Conservation (phyloP, 768 basidiomycete species). For the Pulveroboletus ravenelii region DNA sequence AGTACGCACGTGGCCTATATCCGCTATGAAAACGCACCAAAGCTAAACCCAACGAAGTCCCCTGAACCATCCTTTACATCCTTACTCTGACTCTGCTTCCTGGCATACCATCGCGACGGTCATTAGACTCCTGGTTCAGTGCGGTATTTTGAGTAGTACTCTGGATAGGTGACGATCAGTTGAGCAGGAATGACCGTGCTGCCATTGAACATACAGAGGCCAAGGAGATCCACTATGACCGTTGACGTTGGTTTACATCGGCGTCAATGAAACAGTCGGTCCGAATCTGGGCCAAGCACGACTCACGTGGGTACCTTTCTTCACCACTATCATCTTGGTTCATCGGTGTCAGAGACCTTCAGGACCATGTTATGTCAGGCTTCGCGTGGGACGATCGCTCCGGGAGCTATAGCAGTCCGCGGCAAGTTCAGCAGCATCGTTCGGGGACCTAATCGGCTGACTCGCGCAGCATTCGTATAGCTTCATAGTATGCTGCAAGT, state of each 20-base stretch:
- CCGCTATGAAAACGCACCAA: slow-evolving; percentile 7
- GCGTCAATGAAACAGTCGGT: not conserved
- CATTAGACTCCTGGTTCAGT: slow-evolving; percentile 32
- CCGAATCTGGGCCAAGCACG: too few species aligned
- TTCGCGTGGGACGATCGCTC: slow-evolving; percentile 24
- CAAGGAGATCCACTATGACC: slow-evolving; percentile 27
- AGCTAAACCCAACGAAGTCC: slow-evolving; percentile 15
- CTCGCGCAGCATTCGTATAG: slow-evolving; percentile 28
- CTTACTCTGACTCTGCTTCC: not conserved
- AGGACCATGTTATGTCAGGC: slow-evolving; percentile 23
- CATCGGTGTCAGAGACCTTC: slow-evolving; percentile 12
- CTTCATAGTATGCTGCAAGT: slow-evolving; percentile 26
- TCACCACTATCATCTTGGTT: slow-evolving; percentile 10
- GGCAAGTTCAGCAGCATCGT: not conserved
- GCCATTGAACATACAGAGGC: slow-evolving; percentile 19
- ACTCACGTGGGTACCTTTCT: slow-evolving; percentile 21
- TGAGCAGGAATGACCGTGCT: not conserved
- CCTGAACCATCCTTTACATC: not conserved
- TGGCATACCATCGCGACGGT: slow-evolving; percentile 37
- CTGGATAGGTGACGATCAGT: slow-evolving; percentile 14
- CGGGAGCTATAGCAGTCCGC: slow-evolving; percentile 20
- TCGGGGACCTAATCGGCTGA: not conserved
- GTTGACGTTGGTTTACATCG: not conserved
- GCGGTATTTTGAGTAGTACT: slow-evolving; percentile 33
- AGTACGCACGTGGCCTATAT: too few species aligned